Conservation (phyloP, 164 flowering plant species). For the Vitis riparia region DNA sequence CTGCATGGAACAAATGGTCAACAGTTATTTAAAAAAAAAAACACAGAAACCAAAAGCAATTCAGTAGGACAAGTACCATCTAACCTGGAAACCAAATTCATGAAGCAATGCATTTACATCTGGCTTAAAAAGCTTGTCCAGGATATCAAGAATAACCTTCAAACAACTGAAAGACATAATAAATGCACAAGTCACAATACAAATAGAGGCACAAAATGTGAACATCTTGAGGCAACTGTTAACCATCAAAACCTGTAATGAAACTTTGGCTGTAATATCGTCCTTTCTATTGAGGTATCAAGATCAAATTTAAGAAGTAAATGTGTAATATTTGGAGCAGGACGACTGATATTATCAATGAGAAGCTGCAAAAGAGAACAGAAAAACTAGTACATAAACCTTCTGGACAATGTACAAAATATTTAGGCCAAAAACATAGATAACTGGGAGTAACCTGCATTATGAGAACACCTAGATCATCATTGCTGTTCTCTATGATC, state of each 20-base stretch:
- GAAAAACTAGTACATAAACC: background rate
- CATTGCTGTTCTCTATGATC: slow-evolving; percentile 57
- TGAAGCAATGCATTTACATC: slow-evolving; percentile 83
- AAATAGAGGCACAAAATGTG: background rate
- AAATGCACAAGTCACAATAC: background rate
- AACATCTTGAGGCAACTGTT: background rate
- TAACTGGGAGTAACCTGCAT: slow-evolving; percentile 58
- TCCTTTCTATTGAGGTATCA: slow-evolving; percentile 74
- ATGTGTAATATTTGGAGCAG: slow-evolving; percentile 93
- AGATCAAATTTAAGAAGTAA: slow-evolving; percentile 91
- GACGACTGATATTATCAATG: slow-evolving; percentile 80
- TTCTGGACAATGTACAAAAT: slow-evolving; percentile 10
- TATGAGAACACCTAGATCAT: slow-evolving; percentile 88
- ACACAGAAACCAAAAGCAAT: background rate
- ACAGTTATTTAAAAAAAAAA: slow-evolving; percentile 2
- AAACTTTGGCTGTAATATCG: slow-evolving; percentile 85
- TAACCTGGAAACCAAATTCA: slow-evolving; percentile 94
- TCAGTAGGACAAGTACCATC: slow-evolving; percentile 6
- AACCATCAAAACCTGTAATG: slow-evolving; percentile 75
- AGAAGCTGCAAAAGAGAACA: slow-evolving; percentile 62
- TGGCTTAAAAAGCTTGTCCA: slow-evolving; percentile 79
- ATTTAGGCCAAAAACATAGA: slow-evolving; percentile 3
- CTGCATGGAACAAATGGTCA: slow-evolving; percentile 43
- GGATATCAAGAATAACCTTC: slow-evolving; percentile 88
- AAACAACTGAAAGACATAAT: slow-evolving; percentile 63